phyloP scores from a whole-genome alignment of 805 yeast species.

The Teunomyces panamensis region DNA sequence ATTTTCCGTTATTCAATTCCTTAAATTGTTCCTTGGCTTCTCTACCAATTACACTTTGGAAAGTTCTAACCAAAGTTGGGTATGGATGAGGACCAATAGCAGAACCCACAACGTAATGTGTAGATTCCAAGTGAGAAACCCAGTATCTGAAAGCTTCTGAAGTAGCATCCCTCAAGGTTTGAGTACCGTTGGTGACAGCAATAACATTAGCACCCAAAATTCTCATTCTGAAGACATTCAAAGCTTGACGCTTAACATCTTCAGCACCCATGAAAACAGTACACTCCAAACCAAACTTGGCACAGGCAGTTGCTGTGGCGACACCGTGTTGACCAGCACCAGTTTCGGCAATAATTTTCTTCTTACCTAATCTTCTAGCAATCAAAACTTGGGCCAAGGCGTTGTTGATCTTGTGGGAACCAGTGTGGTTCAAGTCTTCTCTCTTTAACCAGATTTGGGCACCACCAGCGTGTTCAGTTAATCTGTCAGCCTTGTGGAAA shows the following conservation, averaged over 20 bases:
- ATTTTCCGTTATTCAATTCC: slow-evolving; percentile 69
- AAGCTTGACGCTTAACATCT: slow-evolving; percentile 97
- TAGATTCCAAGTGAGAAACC: slow-evolving; percentile 82
- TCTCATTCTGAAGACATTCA: slow-evolving; percentile 96
- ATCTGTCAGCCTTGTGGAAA: slow-evolving; percentile 85
- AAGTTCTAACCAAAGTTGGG: slow-evolving; percentile 96
- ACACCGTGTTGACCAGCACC: slow-evolving; percentile 96
- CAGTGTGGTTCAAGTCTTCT: slow-evolving; percentile 91
- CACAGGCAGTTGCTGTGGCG: slow-evolving; percentile 90
- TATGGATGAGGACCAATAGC: slow-evolving; percentile 99
- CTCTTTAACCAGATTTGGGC: slow-evolving; percentile 93
- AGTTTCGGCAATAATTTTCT: slow-evolving; percentile 78
- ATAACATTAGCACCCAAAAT: slow-evolving; percentile 94
- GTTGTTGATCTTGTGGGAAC: slow-evolving; percentile 83
- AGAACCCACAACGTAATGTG: slow-evolving; percentile 96
- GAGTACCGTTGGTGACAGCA: slow-evolving; percentile 91
- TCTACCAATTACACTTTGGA: slow-evolving; percentile 94
- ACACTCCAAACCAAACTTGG: slow-evolving; percentile 89
- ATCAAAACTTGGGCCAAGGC: slow-evolving; percentile 79
- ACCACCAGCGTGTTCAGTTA: slow-evolving; percentile 89
- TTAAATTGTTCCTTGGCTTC: slow-evolving; percentile 92
- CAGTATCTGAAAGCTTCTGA: slow-evolving; percentile 94
- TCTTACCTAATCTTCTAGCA: slow-evolving; percentile 77
- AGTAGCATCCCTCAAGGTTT: slow-evolving; percentile 96
- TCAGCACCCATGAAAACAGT: slow-evolving; percentile 99